Conservation (phyloP, 2,329 filamentous ascomycete species). For the Colletotrichum sp. region DNA sequence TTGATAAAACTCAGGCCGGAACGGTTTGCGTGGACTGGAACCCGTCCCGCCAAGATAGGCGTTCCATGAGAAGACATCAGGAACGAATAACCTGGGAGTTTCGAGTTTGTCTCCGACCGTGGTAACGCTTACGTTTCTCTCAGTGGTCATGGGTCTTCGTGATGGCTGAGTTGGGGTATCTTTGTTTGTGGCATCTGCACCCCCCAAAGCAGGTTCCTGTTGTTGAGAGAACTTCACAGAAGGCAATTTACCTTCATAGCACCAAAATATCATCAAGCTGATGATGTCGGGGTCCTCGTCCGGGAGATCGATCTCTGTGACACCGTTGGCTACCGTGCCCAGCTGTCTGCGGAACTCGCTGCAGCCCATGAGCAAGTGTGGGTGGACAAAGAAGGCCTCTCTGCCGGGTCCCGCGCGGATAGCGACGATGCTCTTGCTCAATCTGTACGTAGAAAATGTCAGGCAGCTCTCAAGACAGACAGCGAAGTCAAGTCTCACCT, state of each 20-base stretch:
- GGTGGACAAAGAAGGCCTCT: background rate
- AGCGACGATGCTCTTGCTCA: background rate
- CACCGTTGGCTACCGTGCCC: background rate
- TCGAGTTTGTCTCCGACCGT: background rate
- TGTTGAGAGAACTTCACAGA: background rate
- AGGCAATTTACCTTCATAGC: background rate
- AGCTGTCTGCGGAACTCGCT: background rate
- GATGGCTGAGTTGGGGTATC: background rate
- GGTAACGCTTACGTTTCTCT: background rate
- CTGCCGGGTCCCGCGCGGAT: background rate
- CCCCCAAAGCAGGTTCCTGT: background rate
- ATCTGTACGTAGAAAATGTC: background rate
- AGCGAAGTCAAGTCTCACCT: too few species aligned
- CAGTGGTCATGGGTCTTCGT: background rate
- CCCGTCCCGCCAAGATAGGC: background rate
- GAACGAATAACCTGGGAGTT: background rate
- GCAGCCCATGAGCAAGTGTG: background rate
- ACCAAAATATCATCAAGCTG: background rate
- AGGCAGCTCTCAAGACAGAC: background rate
- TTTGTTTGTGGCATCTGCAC: background rate
- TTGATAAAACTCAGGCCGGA: background rate
- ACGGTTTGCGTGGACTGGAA: too few species aligned
- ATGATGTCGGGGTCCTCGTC: background rate
- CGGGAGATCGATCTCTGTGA: background rate
- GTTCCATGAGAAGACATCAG: background rate